Conservation (phyloP, 164 flowering plant species). For the Umbilicus rupestris region DNA sequence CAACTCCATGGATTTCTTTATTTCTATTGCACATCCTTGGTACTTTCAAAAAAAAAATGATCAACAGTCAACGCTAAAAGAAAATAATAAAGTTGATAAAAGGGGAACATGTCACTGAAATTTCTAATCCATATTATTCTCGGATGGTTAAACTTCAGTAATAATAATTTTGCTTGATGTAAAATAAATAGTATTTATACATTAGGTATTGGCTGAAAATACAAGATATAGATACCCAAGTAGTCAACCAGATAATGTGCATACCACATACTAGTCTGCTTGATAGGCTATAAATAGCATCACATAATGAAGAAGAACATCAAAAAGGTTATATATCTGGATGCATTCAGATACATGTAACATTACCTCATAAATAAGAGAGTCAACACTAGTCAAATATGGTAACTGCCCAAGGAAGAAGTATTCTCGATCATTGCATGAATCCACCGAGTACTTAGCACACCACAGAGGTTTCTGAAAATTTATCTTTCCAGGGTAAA, state of each 20-base stretch:
- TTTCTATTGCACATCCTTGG: not conserved
- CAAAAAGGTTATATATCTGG: not conserved
- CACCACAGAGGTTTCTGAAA: slow-evolving; percentile 94
- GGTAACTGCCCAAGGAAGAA: slow-evolving; percentile 12
- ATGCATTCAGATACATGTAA: not conserved
- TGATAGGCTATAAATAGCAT: not conserved
- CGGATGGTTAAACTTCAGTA: not conserved
- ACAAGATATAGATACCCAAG: not conserved
- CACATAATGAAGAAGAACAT: not conserved
- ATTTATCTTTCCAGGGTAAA: not conserved
- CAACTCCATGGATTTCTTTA: not conserved
- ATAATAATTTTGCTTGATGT: not conserved
- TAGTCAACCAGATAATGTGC: not conserved
- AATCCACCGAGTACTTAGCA: slow-evolving; percentile 17
- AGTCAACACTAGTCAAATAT: slow-evolving; percentile 6
- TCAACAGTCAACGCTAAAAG: not conserved
- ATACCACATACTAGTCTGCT: not conserved
- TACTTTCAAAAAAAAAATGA: too few relatives aligned
- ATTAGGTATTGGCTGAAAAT: too few relatives aligned
- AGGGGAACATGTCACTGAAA: not conserved
- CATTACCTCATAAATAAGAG: slow-evolving; percentile 6
- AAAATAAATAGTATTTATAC: not conserved
- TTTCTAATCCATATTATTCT: not conserved
- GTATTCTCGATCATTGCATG: slow-evolving; percentile 60
- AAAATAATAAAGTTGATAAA: not conserved